phyloP scores from a whole-genome alignment of 2,329 filamentous ascomycete genomes.

The Thyridium curvatum region DNA sequence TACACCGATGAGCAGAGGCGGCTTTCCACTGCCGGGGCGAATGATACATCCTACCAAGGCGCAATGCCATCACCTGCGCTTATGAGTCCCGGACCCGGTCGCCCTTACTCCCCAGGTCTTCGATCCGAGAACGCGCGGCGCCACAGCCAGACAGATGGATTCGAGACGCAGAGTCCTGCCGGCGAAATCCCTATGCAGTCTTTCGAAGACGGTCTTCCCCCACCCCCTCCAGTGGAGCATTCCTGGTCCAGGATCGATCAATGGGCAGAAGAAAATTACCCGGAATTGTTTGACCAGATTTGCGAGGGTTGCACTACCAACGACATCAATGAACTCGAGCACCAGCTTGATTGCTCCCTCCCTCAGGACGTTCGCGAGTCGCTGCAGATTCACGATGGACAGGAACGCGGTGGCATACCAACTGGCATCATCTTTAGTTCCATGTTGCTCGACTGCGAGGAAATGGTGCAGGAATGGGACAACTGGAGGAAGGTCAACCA shows the following conservation, averaged over 20 bases:
- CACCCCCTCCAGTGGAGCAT: slow-evolving; percentile 78
- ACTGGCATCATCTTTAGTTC: slow-evolving; percentile 89
- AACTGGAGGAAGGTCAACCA: slow-evolving; percentile 94
- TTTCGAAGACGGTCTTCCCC: slow-evolving; percentile 86
- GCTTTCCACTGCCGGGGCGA: too few species aligned
- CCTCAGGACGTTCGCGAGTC: slow-evolving; percentile 93
- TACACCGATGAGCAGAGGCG: slow-evolving; percentile 62
- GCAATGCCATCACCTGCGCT: slow-evolving; percentile 40
- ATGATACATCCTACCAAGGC: slow-evolving; percentile 51
- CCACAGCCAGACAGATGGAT: slow-evolving; percentile 55
- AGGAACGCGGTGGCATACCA: slow-evolving; percentile 85
- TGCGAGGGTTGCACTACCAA: slow-evolving; percentile 89
- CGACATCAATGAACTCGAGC: slow-evolving; percentile 93
- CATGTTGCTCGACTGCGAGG: slow-evolving; percentile 96
- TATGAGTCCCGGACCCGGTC: slow-evolving; percentile 50
- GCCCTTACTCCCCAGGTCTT: slow-evolving; percentile 86
- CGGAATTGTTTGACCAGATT: slow-evolving; percentile 88
- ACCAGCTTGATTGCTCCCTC: slow-evolving; percentile 88
- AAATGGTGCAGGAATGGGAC: slow-evolving; percentile 95
- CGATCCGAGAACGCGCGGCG: slow-evolving; percentile 68
- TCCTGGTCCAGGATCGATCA: slow-evolving; percentile 92
- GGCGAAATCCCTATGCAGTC: slow-evolving; percentile 96
- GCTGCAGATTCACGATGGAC: slow-evolving; percentile 86
- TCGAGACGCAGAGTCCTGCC: slow-evolving; percentile 61
- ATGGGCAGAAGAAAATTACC: slow-evolving; percentile 93